These are phyloP conservation scores for Cryptomeria japonica DNA, from an alignment of 75 land plant genomes.

Conservation along the genomic window DNA sequence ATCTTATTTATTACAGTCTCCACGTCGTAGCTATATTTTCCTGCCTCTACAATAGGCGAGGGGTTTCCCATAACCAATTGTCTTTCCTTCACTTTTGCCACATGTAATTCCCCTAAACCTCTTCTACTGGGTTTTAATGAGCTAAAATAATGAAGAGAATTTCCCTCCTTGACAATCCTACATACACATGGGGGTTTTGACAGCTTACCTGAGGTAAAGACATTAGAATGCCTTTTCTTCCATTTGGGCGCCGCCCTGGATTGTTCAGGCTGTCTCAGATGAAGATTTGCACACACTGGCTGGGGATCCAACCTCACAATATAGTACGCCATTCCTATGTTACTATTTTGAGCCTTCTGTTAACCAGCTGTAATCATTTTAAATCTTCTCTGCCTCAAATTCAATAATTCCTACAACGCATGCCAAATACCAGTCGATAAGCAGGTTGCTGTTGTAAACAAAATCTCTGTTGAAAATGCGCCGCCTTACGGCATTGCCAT, in stretches of 20 bases:
- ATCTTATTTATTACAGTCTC: slow-evolving; percentile 77
- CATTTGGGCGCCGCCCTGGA: background rate
- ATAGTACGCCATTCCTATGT: background rate
- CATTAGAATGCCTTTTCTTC: background rate
- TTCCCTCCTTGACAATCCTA: background rate
- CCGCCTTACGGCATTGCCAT: background rate
- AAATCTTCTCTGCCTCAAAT: background rate
- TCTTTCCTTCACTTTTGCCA: background rate
- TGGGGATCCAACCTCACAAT: background rate
- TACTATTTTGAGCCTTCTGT: background rate
- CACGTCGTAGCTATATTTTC: slow-evolving; percentile 90
- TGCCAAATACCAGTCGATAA: background rate
- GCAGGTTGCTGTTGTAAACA: background rate
- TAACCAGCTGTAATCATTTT: background rate
- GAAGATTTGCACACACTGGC: background rate
- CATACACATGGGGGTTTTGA: background rate
- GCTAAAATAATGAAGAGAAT: background rate
- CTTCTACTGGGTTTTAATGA: background rate
- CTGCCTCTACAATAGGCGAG: slow-evolving; percentile 38
- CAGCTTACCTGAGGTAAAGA: background rate
- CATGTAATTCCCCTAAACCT: background rate
- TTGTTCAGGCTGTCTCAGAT: background rate
- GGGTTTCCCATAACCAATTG: background rate
- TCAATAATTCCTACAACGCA: background rate
- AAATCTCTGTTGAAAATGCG: background rate